Base-by-base conservation (phyloP, 306 rosid species). In the Neltuma alba region DNA sequence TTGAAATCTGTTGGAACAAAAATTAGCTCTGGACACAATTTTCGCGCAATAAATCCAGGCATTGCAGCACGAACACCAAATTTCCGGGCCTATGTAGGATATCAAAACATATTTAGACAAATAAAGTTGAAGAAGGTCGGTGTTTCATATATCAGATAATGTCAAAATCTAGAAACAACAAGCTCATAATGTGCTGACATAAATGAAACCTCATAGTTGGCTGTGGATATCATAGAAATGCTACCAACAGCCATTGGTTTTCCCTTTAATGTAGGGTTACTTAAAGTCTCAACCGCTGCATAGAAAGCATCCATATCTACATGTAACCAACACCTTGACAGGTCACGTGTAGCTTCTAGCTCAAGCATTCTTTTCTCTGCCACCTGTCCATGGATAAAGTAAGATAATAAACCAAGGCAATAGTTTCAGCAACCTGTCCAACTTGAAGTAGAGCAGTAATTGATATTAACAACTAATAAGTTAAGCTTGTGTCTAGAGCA, bases 301-400 rank as follows among this genome's bases (percentile, higher is more conserved):
- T 92, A 95, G 82, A 95, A 95, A 81, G 98, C 99, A 90, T 95
- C 99, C 99, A 95, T 95, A 82, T 92, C 99, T 41, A 95, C 94
- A 84, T 95, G 98, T 81, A 95, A 79, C 99, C 99, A 95, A 81
- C 86, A 80, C 86, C 94, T 91, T 14, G 96, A 92, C 41, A 95
- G 88, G 79, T 92, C 93, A 72, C 94, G 95, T 9, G 84, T 78
- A 75, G 84, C 87, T 88, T 95, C 99, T 11, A 92, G 87, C 82
- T 95, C 95, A 69, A 84, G 79, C 70, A 91, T 83, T 87, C 89
- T 83, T 75, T 61, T 89, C 65, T 92, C 92, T 50, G 96, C 94
- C 58, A 89, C 85, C 96, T 94, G 83, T 27, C 31, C 63, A 37
- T 2, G 74, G 31, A 40, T 76, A 36, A 70, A 72, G 76, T 60